Conservation (phyloP, 2,329 filamentous ascomycete genomes). For the Aspergillus sp. region DNA sequence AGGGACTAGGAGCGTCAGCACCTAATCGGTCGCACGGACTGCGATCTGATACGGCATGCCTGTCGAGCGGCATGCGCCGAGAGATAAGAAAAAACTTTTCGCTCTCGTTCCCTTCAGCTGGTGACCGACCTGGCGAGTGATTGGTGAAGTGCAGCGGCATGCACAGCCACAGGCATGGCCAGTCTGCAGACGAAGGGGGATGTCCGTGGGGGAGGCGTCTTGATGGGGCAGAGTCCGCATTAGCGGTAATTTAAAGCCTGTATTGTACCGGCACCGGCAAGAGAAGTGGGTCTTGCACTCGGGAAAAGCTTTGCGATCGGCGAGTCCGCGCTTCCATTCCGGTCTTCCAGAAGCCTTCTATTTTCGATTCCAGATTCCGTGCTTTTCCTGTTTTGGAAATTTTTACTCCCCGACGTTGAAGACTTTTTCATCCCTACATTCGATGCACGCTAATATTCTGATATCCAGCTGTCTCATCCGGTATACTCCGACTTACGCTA, state of each 20-base stretch:
- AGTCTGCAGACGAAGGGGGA: neutral
- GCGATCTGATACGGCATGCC: conserved; percentile 1
- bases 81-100: conserved; percentile 13
- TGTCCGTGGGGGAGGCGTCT: neutral
- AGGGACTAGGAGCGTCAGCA: conserved; percentile 11
- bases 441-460: no score
- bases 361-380: conserved; percentile 5
- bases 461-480: no score
- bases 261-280: conserved; percentile 3
- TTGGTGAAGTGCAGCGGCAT: neutral
- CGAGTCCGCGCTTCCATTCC: neutral
- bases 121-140: no score
- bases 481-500: no score
- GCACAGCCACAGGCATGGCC: neutral
- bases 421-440: neutral
- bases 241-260: neutral
- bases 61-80: conserved; percentile 9
- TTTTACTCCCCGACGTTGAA: neutral
- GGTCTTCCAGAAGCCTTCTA: conserved; percentile 7
- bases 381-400: neutral
- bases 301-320: no score
- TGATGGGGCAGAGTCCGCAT: neutral
- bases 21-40: conserved; percentile 8
- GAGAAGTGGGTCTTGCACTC: no score
- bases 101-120: no score